Conservation (phyloP, 495 filamentous ascomycete species). For the Trichocladium antarcticum region DNA sequence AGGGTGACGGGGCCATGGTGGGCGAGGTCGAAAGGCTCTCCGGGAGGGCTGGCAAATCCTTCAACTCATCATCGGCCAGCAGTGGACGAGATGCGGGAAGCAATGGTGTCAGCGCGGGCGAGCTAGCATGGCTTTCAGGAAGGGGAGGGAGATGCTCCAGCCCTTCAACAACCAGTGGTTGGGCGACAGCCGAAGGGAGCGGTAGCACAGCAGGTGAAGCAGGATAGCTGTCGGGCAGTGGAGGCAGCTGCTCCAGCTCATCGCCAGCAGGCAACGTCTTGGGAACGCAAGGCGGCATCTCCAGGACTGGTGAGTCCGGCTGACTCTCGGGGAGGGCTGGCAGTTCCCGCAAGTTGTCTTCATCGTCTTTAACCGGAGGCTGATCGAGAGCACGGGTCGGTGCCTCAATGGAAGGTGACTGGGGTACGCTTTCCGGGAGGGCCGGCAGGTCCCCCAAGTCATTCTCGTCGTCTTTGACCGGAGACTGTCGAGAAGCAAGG, state of each 20-base stretch:
- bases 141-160: neutral
- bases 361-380: neutral
- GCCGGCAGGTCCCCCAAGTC: neutral
- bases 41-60: neutral
- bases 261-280: neutral
- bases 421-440: too few relatives aligned
- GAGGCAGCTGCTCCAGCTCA: neutral
- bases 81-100: neutral
- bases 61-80: neutral
- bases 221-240: neutral
- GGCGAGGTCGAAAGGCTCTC: neutral
- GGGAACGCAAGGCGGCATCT: neutral
- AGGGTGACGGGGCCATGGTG: neutral
- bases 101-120: neutral
- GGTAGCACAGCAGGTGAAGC: neutral
- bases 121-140: neutral
- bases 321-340: slow-evolving; percentile 1
- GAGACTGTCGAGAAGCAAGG: neutral
- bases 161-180: too few relatives aligned
- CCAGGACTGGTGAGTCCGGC: neutral
- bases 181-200: neutral
- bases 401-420: too few relatives aligned
- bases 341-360: neutral
- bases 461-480: neutral
- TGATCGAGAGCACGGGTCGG: neutral